Base-by-base conservation (phyloP, 2,329 filamentous ascomycete species). In the Fusarium sulawesiense region DNA sequence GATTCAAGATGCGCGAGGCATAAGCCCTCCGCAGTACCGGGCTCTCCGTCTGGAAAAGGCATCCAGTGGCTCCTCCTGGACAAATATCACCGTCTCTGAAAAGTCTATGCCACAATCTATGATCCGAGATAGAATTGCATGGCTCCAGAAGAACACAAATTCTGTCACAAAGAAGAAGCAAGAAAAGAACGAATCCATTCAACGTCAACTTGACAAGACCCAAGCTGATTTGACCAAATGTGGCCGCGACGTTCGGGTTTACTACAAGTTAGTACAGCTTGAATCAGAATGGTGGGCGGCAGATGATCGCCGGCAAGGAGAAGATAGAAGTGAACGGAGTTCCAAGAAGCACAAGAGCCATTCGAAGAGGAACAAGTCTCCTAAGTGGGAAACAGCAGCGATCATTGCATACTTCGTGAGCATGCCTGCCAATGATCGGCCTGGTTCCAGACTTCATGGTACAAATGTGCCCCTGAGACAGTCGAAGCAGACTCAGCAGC, bases 401-500 rank as follows among this genome's bases (percentile, higher is more conserved):
- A 75, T 87, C 44, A 84, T 79, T 2, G 81, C 80, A 13, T 86
- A 85, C 72, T 86, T 84, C 70, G 83, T 81, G 68, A 77, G 81
- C 11, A 75, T 75, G 5, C 83, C 83, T 3, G 77, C 74, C 23
- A 64, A 68, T 2, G 76, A 75, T 2, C 78, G 78, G 9, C 73
- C 80, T 57, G 72, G 74, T 42, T 44, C 77, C 55, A 68, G 58
- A 29, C 76, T 80, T 68, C 66, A 76, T 30, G 48, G 70, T 8
- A 73, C 76, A 18, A 56, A 64, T 40, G 62, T 74, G 25, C 69
- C 68, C 18, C 49, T 48, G 55, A 50, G 57, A 25, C 37, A 44
- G n/a, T 21, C 30, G 40, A 49, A 21, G 23, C 62, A 60, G 16
- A 6, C n/a, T 9, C 69, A 64, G 16, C 58, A 61, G 21, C 47